A percentile compares a stretch with the other conserved stretches of the same genome.
Evolutionary conservation across 805 yeast species (phyloP).

Genomic region (Wickerhamiella kurtzmanii): DNA sequence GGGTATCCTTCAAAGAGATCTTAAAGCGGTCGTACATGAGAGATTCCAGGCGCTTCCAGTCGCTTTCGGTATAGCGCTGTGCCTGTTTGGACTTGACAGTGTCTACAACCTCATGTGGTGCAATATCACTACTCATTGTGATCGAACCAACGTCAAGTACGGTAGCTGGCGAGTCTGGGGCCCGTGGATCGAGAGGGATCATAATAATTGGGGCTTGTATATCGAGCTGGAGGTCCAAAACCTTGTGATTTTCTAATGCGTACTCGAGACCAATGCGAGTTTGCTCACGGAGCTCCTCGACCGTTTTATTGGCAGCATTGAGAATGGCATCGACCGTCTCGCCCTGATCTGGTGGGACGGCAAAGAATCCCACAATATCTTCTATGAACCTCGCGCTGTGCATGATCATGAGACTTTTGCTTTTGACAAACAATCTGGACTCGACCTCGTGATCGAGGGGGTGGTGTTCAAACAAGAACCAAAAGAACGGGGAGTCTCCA

Average conservation of each 20-base stretch:
- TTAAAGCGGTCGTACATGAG: conserved; percentile 85
- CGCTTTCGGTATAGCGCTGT: conserved; percentile 42
- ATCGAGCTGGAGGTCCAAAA: conserved; percentile 72
- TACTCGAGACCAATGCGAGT: conserved; percentile 87
- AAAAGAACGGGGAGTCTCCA: conserved; percentile 39
- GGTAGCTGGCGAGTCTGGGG: conserved; percentile 74
- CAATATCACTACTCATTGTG: conserved; percentile 61
- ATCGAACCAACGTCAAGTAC: conserved; percentile 94
- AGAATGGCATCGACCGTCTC: conserved; percentile 84
- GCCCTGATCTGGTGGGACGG: conserved; percentile 70
- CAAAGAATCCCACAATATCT: conserved; percentile 60
- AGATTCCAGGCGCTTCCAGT: conserved; percentile 62
- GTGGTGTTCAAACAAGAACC: conserved; percentile 67
- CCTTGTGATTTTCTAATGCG: conserved; percentile 88
- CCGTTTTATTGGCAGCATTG: conserved; percentile 89
- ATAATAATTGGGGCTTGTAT: conserved; percentile 87
- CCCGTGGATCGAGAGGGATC: conserved; percentile 63
- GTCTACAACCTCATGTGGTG: conserved; percentile 41
- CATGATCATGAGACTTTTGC: conserved; percentile 78
- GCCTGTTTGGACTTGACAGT: conserved; percentile 49
- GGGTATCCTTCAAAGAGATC: conserved; percentile 69
- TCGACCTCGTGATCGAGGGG: conserved; percentile 81
- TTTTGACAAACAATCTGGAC: conserved; percentile 54
- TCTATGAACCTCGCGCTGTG: conserved; percentile 79
- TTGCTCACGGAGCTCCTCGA: conserved; percentile 79